Base-by-base conservation (phyloP, 2,329 filamentous ascomycete genomes). In the Penicillium sp. region DNA sequence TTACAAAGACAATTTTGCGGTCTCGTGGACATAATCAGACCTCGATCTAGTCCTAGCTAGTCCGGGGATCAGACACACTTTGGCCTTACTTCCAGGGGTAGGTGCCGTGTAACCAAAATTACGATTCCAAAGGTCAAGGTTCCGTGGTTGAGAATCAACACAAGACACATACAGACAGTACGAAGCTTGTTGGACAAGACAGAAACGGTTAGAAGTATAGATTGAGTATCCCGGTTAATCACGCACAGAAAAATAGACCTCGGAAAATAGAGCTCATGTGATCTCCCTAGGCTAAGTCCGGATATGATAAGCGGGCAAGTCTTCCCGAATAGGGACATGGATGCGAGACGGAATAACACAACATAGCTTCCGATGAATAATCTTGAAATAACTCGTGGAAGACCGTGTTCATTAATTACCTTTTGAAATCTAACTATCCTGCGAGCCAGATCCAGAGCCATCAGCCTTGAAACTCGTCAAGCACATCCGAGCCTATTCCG, bases 71-170 rank as follows among this genome's bases (percentile, higher is more conserved):
- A 46, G 27, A 35, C 14, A 23, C 33, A 33, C 46, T 18, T 40
- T 49, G 46, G 33, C 23, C 46, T 14, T 27, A 49, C 31, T 27
- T 49, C 46, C 46, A 49, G 46, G 46, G 33, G 46, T 49, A 40
- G 14, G 23, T 14, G 31, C 15, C 7, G 46, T 49, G 46, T 49
- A 49, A 49, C 46, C 20, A 22, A 2, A 23, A 37, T 5, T 2
- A 12, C 9, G 37, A 18, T 40, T 33, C 23, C 22, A 27, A n/a
- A 18, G 31, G 15, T 6, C 8, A 15, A 33, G 31, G 27, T 37
- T 37, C 33, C 33, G 6, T 48, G 46, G 31, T 29, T 25, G 35
- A 49, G 12, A 31, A 33, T 37, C 22, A 49, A 37, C 31, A 26
- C 45, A 37, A 35, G 26, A 6, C 33, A 18, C n/a, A 35, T n/a